A percentile compares a stretch with the other conserved stretches of the same genome.
Conservation (phyloP, 768 basidiomycete species). For the Macrolepiota albuminosa region DNA sequence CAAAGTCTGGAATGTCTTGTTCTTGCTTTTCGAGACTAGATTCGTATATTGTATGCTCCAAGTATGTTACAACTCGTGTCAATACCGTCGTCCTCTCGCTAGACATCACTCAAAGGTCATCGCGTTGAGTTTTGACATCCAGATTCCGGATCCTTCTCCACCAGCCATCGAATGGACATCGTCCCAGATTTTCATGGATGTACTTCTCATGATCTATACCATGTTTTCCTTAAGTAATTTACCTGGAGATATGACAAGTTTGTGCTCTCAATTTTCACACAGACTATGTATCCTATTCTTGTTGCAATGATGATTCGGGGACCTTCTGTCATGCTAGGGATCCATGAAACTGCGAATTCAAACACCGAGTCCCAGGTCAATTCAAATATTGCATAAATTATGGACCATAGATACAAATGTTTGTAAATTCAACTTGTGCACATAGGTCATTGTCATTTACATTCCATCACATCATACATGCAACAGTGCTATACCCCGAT, state of each 20-base stretch:
- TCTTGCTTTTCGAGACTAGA: not conserved
- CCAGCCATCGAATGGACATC: not conserved
- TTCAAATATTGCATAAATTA: not conserved
- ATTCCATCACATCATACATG: too few relatives aligned
- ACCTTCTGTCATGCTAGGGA: not conserved
- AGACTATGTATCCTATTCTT: not conserved
- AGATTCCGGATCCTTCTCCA: not conserved
- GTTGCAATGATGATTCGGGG: not conserved
- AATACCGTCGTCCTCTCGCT: not conserved
- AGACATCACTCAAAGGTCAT: not conserved
- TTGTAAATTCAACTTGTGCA: too few relatives aligned
- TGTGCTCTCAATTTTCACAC: not conserved
- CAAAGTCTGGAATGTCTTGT: not conserved
- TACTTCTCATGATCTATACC: not conserved
- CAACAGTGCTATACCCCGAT: too few relatives aligned
- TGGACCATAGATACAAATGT: too few relatives aligned
- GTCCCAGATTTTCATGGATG: not conserved
- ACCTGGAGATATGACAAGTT: not conserved
- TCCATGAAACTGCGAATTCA: not conserved
- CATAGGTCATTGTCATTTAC: too few relatives aligned
- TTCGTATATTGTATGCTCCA: not conserved
- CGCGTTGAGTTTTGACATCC: not conserved
- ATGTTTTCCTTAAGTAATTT: not conserved
- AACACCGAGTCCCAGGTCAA: not conserved
- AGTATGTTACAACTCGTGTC: not conserved